phyloP scores from a whole-genome alignment of 1,139 yeast genomes.

The Ogataea hybrid region DNA sequence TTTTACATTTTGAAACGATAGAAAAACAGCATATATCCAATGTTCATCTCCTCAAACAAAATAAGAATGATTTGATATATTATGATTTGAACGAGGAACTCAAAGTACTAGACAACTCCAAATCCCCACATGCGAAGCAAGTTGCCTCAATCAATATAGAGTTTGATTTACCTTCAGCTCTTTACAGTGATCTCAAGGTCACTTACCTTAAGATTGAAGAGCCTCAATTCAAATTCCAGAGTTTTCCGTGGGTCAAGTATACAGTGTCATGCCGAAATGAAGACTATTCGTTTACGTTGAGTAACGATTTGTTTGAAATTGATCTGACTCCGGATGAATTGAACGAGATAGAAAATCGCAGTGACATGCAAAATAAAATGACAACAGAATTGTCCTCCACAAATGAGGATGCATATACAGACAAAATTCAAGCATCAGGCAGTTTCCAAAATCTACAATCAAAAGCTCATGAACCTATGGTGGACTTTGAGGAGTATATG shows the following conservation, averaged over 20 bases:
- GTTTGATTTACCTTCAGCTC: slow-evolving; percentile 65
- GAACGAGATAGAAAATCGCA: slow-evolving; percentile 1
- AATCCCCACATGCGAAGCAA: slow-evolving; percentile 25
- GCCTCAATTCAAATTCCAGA: slow-evolving; percentile 64
- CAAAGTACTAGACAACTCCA: slow-evolving; percentile 12
- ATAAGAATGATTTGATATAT: slow-evolving; percentile 37
- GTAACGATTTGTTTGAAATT: slow-evolving; percentile 14
- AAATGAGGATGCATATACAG: not conserved
- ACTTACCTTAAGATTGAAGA: slow-evolving; percentile 71
- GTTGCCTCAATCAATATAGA: slow-evolving; percentile 49
- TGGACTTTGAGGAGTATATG: slow-evolving; percentile 28
- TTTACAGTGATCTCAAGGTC: slow-evolving; percentile 71
- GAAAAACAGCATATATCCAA: slow-evolving; percentile 19
- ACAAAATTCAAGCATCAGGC: not conserved
- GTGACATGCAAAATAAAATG: not conserved
- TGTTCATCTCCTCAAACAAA: slow-evolving; percentile 28
- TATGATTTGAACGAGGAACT: slow-evolving; percentile 34
- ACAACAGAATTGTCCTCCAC: not conserved
- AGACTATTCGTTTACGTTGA: slow-evolving; percentile 28
- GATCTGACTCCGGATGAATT: slow-evolving; percentile 9
- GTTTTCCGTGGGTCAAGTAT: slow-evolving; percentile 83
- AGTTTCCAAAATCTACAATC: not conserved
- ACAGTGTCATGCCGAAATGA: slow-evolving; percentile 37
- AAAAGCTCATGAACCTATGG: not conserved
- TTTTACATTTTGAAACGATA: slow-evolving; percentile 46